Evolutionary conservation across 768 basidiomycete species (phyloP), one percentile per base, ranked within the genome.

Genomic region (Rhizopogon sp.): DNA sequence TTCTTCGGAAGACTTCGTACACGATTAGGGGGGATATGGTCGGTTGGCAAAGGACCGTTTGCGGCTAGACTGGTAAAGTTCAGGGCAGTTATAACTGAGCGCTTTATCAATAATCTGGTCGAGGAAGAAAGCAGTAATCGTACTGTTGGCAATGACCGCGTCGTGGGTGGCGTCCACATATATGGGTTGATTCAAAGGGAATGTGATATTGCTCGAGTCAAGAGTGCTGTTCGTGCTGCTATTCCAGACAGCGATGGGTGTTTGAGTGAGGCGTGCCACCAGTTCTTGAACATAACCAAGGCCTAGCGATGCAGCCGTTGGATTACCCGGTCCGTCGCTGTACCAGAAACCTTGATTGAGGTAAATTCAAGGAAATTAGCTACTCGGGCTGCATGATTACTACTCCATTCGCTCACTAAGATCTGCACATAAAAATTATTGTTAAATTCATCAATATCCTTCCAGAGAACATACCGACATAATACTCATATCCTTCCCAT

Each of bases 401-500:
- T 65, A 31, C 13, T 46, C 16, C 11, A 11, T 16, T 3, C n/a
- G 11, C 31, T 47, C 16, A 61, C 54, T 43, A 25, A 49, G 25
- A 43, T 42, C 51, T 55, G 25, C 28, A 28, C 31, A 20, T 31
- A 28, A 17, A 54, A 5, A 31, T 52, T 17, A 39, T 10, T 4
- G 51, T 2, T 33, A 33, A 28, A 28, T 16, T 13, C 20, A 29
- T 16, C 31, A 39, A 25, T 16, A 29, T 28, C 3, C 8, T 39
- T 29, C 7, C 22, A 44, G 22, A 11, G 13, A 10, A 58, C 70
- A 50, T 33, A 70, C 70, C 70, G 29, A 52, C 58, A 28, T 69
- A 65, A 59, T 81, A 79, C 51, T 78, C 73, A 56, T 73, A 80
- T 1, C 76, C 74, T 58, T 73, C 71, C 79, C 79, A 82, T 60